Evolutionary conservation across 306 rosid species (phyloP).

Genomic region (Luffa aegyptiaca): DNA sequence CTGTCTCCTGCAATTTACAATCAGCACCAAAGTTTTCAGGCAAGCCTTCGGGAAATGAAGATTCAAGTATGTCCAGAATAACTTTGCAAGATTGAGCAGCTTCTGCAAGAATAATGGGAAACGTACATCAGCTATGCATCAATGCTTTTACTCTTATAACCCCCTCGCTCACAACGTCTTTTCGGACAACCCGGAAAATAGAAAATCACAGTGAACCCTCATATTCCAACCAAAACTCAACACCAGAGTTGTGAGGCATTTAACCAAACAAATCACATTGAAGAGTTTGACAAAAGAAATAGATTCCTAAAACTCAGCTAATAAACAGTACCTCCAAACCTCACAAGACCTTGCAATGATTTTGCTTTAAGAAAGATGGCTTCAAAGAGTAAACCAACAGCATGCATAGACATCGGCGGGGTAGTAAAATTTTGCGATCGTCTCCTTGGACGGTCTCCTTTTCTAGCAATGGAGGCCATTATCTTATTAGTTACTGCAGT

Average conservation of each 20-base stretch:
- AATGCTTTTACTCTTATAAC: background rate
- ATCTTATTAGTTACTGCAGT: conserved; percentile 54
- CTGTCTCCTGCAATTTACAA: conserved; percentile 85
- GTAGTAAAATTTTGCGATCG: conserved; percentile 37
- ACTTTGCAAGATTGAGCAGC: conserved; percentile 81
- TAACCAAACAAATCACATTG: background rate
- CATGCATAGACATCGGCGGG: conserved; percentile 57
- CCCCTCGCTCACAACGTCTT: background rate
- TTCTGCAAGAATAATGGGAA: conserved; percentile 59
- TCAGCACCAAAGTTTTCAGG: conserved; percentile 63
- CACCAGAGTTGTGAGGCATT: background rate
- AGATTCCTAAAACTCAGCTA: background rate
- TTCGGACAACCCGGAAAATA: background rate
- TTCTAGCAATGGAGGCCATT: conserved; percentile 52
- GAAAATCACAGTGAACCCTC: background rate
- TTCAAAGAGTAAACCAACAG: conserved; percentile 72
- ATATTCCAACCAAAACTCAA: background rate
- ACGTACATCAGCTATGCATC: conserved; percentile 21
- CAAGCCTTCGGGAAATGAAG: conserved; percentile 79
- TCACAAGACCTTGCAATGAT: conserved; percentile 61
- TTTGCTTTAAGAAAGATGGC: conserved; percentile 79
- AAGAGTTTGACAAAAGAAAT: background rate
- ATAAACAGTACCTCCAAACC: conserved; percentile 49
- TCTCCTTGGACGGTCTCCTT: conserved; percentile 36
- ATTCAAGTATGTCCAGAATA: conserved; percentile 74